Percentiles rank a stretch among this genome's conserved stretches.
Conservation (phyloP, 2,329 filamentous ascomycete genomes). For the Cytospora piceicola region DNA sequence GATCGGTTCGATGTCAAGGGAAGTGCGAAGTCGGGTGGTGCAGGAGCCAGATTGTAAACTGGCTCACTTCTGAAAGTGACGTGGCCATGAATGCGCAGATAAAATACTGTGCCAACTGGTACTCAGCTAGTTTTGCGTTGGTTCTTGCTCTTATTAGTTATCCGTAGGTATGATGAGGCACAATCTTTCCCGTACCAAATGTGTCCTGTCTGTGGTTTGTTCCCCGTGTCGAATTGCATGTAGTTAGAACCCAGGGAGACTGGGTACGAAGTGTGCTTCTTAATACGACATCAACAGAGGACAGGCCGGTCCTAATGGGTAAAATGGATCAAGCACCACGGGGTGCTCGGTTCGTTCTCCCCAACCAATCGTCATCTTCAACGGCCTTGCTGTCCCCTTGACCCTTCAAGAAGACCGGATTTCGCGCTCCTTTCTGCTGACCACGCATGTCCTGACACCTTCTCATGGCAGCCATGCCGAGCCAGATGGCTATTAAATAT, state of each 20-base stretch:
- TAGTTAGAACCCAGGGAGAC: neutral
- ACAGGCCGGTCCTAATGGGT: neutral
- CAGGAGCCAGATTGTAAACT: conserved; percentile 8
- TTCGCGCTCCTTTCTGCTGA: too few relatives aligned
- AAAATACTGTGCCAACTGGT: neutral
- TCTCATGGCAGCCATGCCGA: too few relatives aligned
- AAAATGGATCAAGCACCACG: neutral
- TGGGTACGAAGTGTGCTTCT: neutral
- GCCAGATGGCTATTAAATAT: too few relatives aligned
- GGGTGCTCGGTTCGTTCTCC: neutral
- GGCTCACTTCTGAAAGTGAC: neutral
- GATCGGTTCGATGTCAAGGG: conserved; percentile 67
- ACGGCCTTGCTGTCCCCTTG: neutral
- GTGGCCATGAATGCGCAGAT: neutral
- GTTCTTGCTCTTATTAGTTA: neutral
- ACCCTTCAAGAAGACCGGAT: too few relatives aligned
- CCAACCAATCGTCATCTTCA: neutral
- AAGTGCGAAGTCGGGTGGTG: conserved; percentile 11
- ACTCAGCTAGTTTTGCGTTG: neutral
- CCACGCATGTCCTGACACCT: too few relatives aligned
- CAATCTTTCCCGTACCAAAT: neutral
- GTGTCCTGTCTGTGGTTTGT: neutral
- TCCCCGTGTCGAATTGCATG: neutral
- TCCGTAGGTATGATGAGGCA: neutral
- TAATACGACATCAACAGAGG: neutral